These are phyloP conservation scores for Coemansia sp. DNA, from an alignment of 192 early-diverging fungal species.

Conservation along the genomic window DNA sequence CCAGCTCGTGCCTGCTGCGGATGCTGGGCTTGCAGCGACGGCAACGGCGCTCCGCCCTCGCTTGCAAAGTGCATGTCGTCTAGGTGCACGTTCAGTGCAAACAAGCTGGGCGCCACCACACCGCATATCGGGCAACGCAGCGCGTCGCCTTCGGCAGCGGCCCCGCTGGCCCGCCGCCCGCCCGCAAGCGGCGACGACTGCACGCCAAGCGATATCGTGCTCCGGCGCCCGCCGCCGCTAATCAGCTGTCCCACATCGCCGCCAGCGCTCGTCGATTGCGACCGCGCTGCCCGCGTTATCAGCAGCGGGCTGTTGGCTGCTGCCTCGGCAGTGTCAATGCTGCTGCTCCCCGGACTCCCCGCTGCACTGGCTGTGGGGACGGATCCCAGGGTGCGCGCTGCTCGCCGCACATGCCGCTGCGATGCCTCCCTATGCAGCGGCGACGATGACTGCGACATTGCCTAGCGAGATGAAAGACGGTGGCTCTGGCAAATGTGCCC, in stretches of 20 bases:
- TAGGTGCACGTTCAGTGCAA: constrained; percentile 43
- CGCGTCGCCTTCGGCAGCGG: not conserved
- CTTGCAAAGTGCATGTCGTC: constrained; percentile 43
- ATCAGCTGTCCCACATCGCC: not conserved
- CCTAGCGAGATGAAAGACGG: not conserved
- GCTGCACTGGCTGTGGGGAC: not conserved
- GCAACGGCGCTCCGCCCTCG: not conserved
- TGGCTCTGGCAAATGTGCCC: too few species aligned
- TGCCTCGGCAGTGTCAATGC: not conserved
- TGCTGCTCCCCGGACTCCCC: not conserved
- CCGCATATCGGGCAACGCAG: constrained; percentile 48
- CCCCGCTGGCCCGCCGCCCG: not conserved
- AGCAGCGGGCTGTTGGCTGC: not conserved
- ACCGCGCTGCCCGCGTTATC: constrained; percentile 5
- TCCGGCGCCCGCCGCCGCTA: constrained; percentile 7
- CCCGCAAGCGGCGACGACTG: not conserved
- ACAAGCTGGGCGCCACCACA: constrained; percentile 43
- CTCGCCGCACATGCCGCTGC: constrained; percentile 28
- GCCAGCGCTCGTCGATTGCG: constrained; percentile 3
- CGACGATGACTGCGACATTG: constrained; percentile 16
- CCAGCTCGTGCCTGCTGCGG: too few species aligned
- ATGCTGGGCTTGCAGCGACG: too few species aligned
- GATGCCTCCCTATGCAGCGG: constrained; percentile 7
- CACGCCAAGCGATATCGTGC: constrained; percentile 26
- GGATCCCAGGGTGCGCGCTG: constrained; percentile 29